Percentiles rank a stretch among this genome's conserved stretches.
These are phyloP conservation scores for Cytospora schulzeri DNA, from an alignment of 2,329 filamentous ascomycete species.

Conservation along the genomic window DNA sequence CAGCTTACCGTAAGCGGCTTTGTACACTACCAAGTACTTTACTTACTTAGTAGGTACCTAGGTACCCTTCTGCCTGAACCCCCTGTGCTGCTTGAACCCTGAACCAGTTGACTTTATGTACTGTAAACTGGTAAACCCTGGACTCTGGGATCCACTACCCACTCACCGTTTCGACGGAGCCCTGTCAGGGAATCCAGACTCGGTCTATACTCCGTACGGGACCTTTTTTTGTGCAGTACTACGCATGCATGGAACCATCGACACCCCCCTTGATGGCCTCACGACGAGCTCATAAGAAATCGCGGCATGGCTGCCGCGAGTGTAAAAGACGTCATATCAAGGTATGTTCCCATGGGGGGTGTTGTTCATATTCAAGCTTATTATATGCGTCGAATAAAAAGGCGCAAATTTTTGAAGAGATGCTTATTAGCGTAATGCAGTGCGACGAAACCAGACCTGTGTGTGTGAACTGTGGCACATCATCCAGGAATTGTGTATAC, in stretches of 20 bases:
- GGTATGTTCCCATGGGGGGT: slow-evolving; percentile 1
- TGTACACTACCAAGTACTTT: too few relatives aligned
- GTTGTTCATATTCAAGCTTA: not conserved
- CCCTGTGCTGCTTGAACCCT: too few relatives aligned
- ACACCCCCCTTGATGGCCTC: slow-evolving; percentile 13
- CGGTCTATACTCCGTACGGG: not conserved
- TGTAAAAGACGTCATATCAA: slow-evolving; percentile 40
- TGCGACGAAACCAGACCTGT: slow-evolving; percentile 38
- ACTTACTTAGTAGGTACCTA: too few relatives aligned
- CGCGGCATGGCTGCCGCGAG: slow-evolving; percentile 37
- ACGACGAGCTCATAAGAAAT: slow-evolving; percentile 35
- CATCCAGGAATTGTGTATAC: slow-evolving; percentile 34
- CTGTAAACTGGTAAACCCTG: too few relatives aligned
- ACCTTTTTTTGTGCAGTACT: not conserved
- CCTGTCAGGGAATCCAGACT: not conserved
- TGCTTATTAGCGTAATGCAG: slow-evolving; percentile 27
- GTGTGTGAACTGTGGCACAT: slow-evolving; percentile 37
- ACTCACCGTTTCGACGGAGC: not conserved
- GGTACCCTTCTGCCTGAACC: too few relatives aligned
- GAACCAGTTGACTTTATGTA: too few relatives aligned
- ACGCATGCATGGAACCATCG: not conserved
- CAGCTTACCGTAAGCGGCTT: too few relatives aligned
- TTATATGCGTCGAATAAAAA: not conserved
- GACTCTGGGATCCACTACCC: not conserved
- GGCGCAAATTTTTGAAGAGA: not conserved